Evolutionary conservation across 371 early-diverging fungal genomes (phyloP).

Genomic region (Haplosporangium sp.): DNA sequence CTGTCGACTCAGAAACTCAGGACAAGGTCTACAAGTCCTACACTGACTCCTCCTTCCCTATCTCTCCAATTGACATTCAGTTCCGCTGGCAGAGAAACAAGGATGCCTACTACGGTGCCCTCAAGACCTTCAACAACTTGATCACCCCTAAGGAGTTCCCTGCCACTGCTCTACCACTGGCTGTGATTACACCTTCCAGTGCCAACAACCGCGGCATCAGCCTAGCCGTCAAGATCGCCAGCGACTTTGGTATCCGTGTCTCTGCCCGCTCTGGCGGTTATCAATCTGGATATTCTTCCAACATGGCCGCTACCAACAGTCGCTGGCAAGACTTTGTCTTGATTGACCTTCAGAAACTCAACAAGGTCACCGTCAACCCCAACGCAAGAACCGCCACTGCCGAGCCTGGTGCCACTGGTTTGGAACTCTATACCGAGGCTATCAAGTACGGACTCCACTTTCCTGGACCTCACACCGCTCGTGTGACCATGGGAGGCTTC

Average conservation of each 20-base stretch:
- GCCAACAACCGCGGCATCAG: conserved; percentile 43
- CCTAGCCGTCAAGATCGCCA: conserved; percentile 24
- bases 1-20: conserved; percentile 5
- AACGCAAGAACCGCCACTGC: conserved; percentile 33
- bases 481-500: conserved; percentile 63
- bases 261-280: conserved; percentile 53
- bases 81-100: conserved; percentile 27
- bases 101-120: conserved; percentile 21
- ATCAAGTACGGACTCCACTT: conserved; percentile 48
- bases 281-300: conserved; percentile 50
- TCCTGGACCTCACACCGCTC: conserved; percentile 40
- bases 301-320: conserved; percentile 48
- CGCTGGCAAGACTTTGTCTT: conserved; percentile 38
- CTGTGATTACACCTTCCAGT: conserved; percentile 27
- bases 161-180: conserved; percentile 30
- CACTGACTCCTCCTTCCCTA: conserved; percentile 13
- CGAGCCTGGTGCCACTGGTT: conserved; percentile 49
- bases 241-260: conserved; percentile 35
- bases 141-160: conserved; percentile 29
- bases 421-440: conserved; percentile 31
- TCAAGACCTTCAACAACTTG: conserved; percentile 35
- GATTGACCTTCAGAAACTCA: conserved; percentile 40
- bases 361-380: conserved; percentile 32
- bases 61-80: conserved; percentile 9
- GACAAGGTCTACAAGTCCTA: conserved; percentile 16